Evolutionary conservation across 1,284 basidiomycete genomes (phyloP).

Genomic region (Tilletia caries): DNA sequence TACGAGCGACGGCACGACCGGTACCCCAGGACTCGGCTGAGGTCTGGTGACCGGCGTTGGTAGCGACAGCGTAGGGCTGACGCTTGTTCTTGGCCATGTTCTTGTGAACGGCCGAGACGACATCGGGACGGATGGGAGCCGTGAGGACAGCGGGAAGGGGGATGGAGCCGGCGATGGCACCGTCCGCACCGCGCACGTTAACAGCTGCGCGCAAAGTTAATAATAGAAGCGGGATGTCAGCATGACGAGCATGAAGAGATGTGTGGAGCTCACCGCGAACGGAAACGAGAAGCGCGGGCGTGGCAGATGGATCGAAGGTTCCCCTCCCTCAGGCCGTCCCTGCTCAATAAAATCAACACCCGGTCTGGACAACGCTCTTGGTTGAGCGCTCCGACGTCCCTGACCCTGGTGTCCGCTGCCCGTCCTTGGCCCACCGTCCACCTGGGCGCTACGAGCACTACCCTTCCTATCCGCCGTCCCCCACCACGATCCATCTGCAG

Average conservation of each 20-base stretch:
- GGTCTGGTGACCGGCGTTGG: slow-evolving; percentile 98
- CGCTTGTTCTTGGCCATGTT: slow-evolving; percentile 98
- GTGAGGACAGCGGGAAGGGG: slow-evolving; percentile 95
- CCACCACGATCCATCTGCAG: too few relatives aligned
- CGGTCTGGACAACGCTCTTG: too few relatives aligned
- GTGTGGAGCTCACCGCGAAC: neutral
- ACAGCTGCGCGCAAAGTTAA: slow-evolving; percentile 34
- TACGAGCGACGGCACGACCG: slow-evolving; percentile 99
- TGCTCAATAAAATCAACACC: too few relatives aligned
- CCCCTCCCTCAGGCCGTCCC: too few relatives aligned
- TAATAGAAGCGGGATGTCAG: slow-evolving; percentile 15
- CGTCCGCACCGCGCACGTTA: slow-evolving; percentile 52
- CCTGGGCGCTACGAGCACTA: too few relatives aligned
- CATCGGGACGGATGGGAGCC: slow-evolving; percentile 97
- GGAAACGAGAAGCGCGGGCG: too few relatives aligned
- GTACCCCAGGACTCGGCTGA: slow-evolving; percentile 99
- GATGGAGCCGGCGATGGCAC: slow-evolving; percentile 76
- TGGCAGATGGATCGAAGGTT: too few relatives aligned
- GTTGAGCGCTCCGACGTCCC: too few relatives aligned
- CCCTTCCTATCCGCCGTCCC: too few relatives aligned
- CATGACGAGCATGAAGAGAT: neutral
- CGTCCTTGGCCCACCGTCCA: too few relatives aligned
- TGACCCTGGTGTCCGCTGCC: too few relatives aligned
- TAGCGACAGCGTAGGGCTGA: slow-evolving; percentile 93
- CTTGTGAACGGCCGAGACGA: slow-evolving; percentile 98